Conservation (phyloP, 768 basidiomycete species). For the Lactifluus hygrophoroides region DNA sequence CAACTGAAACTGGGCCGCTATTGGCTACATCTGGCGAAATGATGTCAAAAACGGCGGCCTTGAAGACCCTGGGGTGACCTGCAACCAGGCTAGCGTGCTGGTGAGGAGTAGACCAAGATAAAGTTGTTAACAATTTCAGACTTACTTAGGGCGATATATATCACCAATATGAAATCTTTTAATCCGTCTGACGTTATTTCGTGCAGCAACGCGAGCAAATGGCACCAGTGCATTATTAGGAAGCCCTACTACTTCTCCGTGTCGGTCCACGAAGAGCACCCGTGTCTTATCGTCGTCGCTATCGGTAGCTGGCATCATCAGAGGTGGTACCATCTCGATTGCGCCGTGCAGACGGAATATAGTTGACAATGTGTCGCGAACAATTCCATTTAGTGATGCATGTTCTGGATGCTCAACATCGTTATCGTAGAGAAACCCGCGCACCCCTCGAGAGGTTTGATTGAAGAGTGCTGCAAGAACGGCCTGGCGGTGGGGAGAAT, state of each 20-base stretch:
- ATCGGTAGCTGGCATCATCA: slow-evolving; percentile 68
- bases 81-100: slow-evolving; percentile 40
- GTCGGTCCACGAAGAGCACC: slow-evolving; percentile 70
- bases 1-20: slow-evolving; percentile 61
- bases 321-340: slow-evolving; percentile 74
- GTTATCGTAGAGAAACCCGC: slow-evolving; percentile 66
- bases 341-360: slow-evolving; percentile 89
- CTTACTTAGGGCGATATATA: slow-evolving; percentile 60
- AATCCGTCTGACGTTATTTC: slow-evolving; percentile 55
- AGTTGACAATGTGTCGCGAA: slow-evolving; percentile 64
- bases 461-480: slow-evolving; percentile 74
- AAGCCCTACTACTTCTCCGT: slow-evolving; percentile 66
- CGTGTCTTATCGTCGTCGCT: slow-evolving; percentile 55
- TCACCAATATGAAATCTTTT: slow-evolving; percentile 78
- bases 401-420: slow-evolving; percentile 63
- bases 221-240: slow-evolving; percentile 66
- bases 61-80: slow-evolving; percentile 65
- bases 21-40: slow-evolving; percentile 62
- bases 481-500: slow-evolving; percentile 73
- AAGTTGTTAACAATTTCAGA: not conserved
- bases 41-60: slow-evolving; percentile 78
- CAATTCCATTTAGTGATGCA: slow-evolving; percentile 60
- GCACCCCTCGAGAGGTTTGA: slow-evolving; percentile 53
- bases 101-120: slow-evolving; percentile 1
- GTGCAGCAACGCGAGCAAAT: slow-evolving; percentile 78